phyloP scores from a whole-genome alignment of 441 rosid species.

The Erodium chrysanthum region DNA sequence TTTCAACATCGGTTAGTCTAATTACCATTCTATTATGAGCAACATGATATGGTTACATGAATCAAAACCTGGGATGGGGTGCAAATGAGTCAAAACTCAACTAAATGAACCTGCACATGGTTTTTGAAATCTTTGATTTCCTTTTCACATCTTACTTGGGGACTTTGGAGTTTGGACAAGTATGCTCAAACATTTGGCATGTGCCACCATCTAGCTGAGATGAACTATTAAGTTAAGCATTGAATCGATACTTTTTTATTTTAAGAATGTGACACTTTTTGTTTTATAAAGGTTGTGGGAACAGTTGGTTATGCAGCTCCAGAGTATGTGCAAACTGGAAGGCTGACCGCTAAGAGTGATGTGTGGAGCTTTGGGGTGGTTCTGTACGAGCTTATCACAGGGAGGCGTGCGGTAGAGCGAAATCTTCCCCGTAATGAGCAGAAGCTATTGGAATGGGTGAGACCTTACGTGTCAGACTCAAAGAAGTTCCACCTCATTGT shows the following conservation, averaged over 20 bases:
- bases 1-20: conserved; percentile 69
- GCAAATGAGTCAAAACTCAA: background rate
- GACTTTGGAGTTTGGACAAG: too few species aligned
- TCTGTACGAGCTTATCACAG: conserved; percentile 76
- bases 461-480: conserved; percentile 71
- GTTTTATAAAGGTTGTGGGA: conserved; percentile 63
- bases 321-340: conserved; percentile 82
- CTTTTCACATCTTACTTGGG: too few species aligned
- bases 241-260: too few species aligned
- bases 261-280: background rate
- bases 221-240: too few species aligned
- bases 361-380: conserved; percentile 99
- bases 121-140: background rate
- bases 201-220: too few species aligned
- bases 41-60: background rate
- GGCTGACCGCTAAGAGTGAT: conserved; percentile 81
- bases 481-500: conserved; percentile 71
- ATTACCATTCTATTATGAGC: background rate
- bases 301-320: conserved; percentile 96
- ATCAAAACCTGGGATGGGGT: background rate
- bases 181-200: too few species aligned
- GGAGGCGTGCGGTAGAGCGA: conserved; percentile 77
- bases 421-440: conserved; percentile 77
- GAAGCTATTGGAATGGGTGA: conserved; percentile 89
- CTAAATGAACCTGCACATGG: background rate